A percentile compares a stretch with the other conserved stretches of the same genome.
These are phyloP conservation scores for Calonectria fujianensis DNA, from an alignment of 2,329 filamentous ascomycete species.

Conservation along the genomic window DNA sequence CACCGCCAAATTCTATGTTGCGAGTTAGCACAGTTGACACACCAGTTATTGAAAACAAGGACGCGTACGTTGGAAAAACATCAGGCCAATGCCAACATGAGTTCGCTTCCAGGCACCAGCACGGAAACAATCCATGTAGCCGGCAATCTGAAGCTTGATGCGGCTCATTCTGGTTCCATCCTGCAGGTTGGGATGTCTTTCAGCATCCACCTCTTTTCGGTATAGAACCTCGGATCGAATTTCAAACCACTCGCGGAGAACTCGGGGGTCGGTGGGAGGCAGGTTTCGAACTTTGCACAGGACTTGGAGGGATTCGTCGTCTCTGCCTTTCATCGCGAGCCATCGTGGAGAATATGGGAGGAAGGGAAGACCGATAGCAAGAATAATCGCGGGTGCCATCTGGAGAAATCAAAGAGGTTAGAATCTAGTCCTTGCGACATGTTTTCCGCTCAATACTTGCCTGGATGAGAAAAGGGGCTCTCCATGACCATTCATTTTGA, in stretches of 20 bases:
- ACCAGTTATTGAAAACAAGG: background rate
- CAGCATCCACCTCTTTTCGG: constrained; percentile 52
- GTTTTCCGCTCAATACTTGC: background rate
- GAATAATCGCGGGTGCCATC: constrained; percentile 51
- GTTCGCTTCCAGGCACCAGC: constrained; percentile 67
- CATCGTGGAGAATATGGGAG: constrained; percentile 56
- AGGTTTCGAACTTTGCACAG: constrained; percentile 49
- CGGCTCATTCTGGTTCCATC: constrained; percentile 44
- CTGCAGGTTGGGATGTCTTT: constrained; percentile 57
- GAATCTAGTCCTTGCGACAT: background rate
- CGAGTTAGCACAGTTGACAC: background rate
- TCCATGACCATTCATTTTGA: constrained; percentile 53
- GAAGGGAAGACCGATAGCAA: constrained; percentile 50
- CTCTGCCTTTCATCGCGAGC: constrained; percentile 52
- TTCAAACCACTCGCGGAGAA: constrained; percentile 51
- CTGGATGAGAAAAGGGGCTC: constrained; percentile 55
- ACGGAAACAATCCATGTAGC: constrained; percentile 70
- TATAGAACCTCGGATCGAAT: constrained; percentile 53
- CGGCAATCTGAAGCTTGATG: constrained; percentile 67
- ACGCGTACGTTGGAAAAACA: constrained; percentile 71
- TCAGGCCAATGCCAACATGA: constrained; percentile 68
- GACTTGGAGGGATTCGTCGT: constrained; percentile 49
- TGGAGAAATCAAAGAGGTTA: background rate
- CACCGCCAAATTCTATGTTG: constrained; percentile 48
- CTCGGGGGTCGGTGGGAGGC: constrained; percentile 46